phyloP scores from a whole-genome alignment of 768 basidiomycete genomes.

The Termitomyces sp. region DNA sequence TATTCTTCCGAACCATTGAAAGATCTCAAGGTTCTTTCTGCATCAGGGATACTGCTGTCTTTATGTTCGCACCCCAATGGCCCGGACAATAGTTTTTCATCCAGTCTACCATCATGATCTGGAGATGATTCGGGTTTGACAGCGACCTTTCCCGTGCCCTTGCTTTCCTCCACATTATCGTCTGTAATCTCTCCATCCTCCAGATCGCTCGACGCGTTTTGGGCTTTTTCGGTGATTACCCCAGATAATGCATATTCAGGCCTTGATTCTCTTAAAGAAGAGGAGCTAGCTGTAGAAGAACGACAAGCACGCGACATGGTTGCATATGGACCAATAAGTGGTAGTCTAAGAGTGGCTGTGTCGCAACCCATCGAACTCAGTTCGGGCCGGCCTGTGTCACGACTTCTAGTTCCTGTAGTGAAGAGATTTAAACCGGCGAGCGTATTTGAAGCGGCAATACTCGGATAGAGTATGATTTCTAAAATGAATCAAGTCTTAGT shows the following conservation, averaged over 20 bases:
- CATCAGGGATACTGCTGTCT: background rate
- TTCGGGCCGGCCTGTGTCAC: background rate
- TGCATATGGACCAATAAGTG: background rate
- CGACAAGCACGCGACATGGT: constrained; percentile 3
- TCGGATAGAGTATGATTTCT: background rate
- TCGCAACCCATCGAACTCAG: background rate
- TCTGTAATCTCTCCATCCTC: constrained; percentile 18
- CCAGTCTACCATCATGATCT: background rate
- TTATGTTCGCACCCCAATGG: background rate
- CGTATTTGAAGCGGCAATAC: too few relatives aligned
- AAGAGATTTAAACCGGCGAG: too few relatives aligned
- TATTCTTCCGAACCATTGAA: background rate
- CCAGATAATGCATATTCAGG: background rate
- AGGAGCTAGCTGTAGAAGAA: background rate
- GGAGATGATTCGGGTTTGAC: background rate
- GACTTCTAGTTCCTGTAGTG: too few relatives aligned
- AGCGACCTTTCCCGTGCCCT: background rate
- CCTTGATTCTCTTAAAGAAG: background rate
- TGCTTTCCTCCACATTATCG: background rate
- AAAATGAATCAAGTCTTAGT: too few relatives aligned
- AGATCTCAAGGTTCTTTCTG: background rate
- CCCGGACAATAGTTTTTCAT: background rate
- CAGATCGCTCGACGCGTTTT: constrained; percentile 3
- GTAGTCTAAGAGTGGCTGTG: background rate
- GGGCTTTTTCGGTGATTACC: background rate